Conservation (phyloP, 2,329 filamentous ascomycete species). For the Xylariaceae sp. region DNA sequence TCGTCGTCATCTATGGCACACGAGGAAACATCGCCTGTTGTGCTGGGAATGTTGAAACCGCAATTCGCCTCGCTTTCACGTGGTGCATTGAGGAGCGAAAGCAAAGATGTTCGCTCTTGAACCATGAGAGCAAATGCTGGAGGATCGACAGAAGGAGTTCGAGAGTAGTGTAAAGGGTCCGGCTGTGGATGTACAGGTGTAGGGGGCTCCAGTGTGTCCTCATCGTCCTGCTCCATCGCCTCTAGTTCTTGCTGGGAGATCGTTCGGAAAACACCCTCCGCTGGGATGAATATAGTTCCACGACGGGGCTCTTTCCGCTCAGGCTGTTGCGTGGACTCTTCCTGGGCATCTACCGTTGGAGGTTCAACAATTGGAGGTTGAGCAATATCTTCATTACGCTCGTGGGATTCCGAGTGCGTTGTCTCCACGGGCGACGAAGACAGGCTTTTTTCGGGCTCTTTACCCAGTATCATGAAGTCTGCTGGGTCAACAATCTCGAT, state of each 20-base stretch:
- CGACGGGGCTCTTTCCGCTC: conserved; percentile 49
- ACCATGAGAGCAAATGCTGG: conserved; percentile 63
- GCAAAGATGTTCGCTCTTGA: conserved; percentile 63
- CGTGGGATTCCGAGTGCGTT: conserved; percentile 31
- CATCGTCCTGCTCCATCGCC: conserved; percentile 47
- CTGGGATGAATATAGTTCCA: conserved; percentile 65
- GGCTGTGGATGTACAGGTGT: conserved; percentile 40
- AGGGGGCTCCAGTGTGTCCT: conserved; percentile 42
- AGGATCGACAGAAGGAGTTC: conserved; percentile 68
- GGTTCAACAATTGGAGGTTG: conserved; percentile 35
- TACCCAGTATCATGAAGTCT: conserved; percentile 52
- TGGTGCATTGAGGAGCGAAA: conserved; percentile 67
- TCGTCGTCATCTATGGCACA: conserved; percentile 8
- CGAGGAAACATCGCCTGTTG: conserved; percentile 40
- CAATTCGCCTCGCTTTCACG: conserved; percentile 48
- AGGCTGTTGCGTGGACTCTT: conserved; percentile 32
- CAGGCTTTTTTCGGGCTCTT: conserved; percentile 31
- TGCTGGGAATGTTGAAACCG: conserved; percentile 51
- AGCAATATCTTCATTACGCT: conserved; percentile 20
- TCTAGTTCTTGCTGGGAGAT: conserved; percentile 61
- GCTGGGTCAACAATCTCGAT: conserved; percentile 50
- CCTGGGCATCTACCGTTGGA: conserved; percentile 36
- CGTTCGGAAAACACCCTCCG: conserved; percentile 68
- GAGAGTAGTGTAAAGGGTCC: conserved; percentile 54
- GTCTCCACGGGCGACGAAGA: conserved; percentile 40